Evolutionary conservation across 148 eudicot species (phyloP), one percentile per base, ranked within the genome.

Genomic region (Cornus kousa): DNA sequence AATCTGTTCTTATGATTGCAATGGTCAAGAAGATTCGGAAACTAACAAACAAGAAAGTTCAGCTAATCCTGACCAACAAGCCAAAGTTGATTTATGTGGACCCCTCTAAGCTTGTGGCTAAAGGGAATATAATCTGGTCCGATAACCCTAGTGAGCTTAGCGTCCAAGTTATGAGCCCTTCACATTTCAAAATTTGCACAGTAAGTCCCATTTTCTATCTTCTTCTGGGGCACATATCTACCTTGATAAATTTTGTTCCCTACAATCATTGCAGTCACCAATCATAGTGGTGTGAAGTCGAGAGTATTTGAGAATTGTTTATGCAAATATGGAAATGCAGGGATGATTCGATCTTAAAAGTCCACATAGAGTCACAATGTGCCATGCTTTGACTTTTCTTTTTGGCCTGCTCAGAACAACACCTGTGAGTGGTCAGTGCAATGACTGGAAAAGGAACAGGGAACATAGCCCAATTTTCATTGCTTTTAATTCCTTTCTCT

Each of bases 1-100:
- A 96, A 80, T 90, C 97, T 20, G 91, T 96, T 76, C 86, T 96
- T 81, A 96, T 96, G 99, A 96, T 96, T 87, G 93, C 99, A 50
- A 92, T 90, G 97, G 99, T 96, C 76, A 96, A 88, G 89, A 96
- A 96, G 81, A 83, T 92, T 74, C 94, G 87, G 83, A 96, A 94
- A 84, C 85, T 96, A 74, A 84, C 98, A 35, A 96, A 90, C 97
- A 96, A 93, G 88, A 96, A 96, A 84, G 99, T 96, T 70, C 99
- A 96, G 80, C 98, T 96, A 28, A 96, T 96, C 71, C 97, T 96
- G 50, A 96, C 99, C 55, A 91, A 96, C 87, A 96, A 96, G 83
- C 99, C 99, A 13, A 89, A 88, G 83, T 79, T 96, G 82, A 90
- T 96, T 72, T 96, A 96, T 67, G 97, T 96, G 72, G 95, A 96